Conservation (phyloP, 2,329 filamentous ascomycete species). For the Didymella pinodella region DNA sequence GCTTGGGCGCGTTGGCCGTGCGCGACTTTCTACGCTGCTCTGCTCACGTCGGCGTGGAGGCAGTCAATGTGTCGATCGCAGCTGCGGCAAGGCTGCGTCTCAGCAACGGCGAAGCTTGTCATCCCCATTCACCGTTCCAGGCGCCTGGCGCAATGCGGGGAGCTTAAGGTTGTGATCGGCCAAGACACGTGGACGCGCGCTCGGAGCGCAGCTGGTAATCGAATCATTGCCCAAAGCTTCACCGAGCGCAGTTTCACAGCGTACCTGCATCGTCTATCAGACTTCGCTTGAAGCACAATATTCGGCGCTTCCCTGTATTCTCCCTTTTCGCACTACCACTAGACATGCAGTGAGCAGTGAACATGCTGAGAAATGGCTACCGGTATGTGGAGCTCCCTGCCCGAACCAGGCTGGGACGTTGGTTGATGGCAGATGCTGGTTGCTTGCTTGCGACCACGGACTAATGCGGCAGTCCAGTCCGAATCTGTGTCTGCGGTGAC, state of each 20-base stretch:
- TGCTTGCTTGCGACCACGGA: slow-evolving; percentile 10
- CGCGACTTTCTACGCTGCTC: background rate
- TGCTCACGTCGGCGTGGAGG: background rate
- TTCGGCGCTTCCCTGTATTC: background rate
- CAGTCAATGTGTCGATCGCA: background rate
- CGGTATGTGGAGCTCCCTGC: slow-evolving; percentile 30
- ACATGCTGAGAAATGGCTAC: slow-evolving; percentile 39
- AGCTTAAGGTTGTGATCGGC: slow-evolving; percentile 18
- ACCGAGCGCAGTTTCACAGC: slow-evolving; percentile 8
- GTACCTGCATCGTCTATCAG: slow-evolving; percentile 11
- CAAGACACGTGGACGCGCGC: slow-evolving; percentile 17
- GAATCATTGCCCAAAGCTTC: slow-evolving; percentile 19
- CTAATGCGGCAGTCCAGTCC: slow-evolving; percentile 62
- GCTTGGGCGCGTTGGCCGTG: slow-evolving; percentile 14
- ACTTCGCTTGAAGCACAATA: background rate
- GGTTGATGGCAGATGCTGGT: slow-evolving; percentile 5
- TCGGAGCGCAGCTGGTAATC: slow-evolving; percentile 10
- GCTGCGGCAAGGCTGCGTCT: slow-evolving; percentile 9
- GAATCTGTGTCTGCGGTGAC: slow-evolving; percentile 95
- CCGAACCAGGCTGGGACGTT: slow-evolving; percentile 3
- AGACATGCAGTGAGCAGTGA: slow-evolving; percentile 25
- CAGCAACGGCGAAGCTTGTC: slow-evolving; percentile 12
- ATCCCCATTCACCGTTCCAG: slow-evolving; percentile 4
- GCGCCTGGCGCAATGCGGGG: slow-evolving; percentile 21
- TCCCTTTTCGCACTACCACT: background rate